Evolutionary conservation across 2,329 filamentous ascomycete genomes (phyloP).

Genomic region (Cytospora paraplurivora): DNA sequence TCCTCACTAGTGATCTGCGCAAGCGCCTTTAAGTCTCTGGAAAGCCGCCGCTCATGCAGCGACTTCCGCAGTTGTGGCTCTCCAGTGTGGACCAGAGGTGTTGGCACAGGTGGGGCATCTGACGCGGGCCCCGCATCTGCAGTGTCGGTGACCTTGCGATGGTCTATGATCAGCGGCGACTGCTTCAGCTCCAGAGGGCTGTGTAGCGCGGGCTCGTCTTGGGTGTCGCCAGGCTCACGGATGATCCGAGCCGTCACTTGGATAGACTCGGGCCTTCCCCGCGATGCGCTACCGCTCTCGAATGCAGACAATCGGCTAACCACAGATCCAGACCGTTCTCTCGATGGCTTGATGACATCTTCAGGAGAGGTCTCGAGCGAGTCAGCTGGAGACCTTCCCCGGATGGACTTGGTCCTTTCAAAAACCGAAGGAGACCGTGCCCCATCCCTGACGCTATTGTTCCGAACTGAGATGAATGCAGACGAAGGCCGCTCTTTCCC

Average conservation of each 20-base stretch:
- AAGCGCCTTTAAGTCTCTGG: slow-evolving; percentile 41
- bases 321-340: slow-evolving; percentile 56
- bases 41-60: slow-evolving; percentile 51
- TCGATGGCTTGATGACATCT: slow-evolving; percentile 37
- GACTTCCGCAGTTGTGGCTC: slow-evolving; percentile 44
- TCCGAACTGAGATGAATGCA: slow-evolving; percentile 62
- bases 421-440: slow-evolving; percentile 49
- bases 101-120: slow-evolving; percentile 31
- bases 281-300: slow-evolving; percentile 47
- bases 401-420: slow-evolving; percentile 47
- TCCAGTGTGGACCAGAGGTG: slow-evolving; percentile 29
- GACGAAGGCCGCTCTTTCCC: slow-evolving; percentile 49
- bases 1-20: slow-evolving; percentile 14
- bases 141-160: slow-evolving; percentile 47
- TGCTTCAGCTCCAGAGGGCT: slow-evolving; percentile 56
- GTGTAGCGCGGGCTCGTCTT: slow-evolving; percentile 48
- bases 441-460: slow-evolving; percentile 43
- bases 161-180: slow-evolving; percentile 61
- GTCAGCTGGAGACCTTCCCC: slow-evolving; percentile 39
- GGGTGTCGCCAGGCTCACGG: slow-evolving; percentile 58
- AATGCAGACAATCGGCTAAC: slow-evolving; percentile 60
- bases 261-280: slow-evolving; percentile 70
- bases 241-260: slow-evolving; percentile 86
- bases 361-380: slow-evolving; percentile 52
- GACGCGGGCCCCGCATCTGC: slow-evolving; percentile 36